Evolutionary conservation across 371 early-diverging fungal genomes (phyloP).

Genomic region (Rhizomucor pusillus): DNA sequence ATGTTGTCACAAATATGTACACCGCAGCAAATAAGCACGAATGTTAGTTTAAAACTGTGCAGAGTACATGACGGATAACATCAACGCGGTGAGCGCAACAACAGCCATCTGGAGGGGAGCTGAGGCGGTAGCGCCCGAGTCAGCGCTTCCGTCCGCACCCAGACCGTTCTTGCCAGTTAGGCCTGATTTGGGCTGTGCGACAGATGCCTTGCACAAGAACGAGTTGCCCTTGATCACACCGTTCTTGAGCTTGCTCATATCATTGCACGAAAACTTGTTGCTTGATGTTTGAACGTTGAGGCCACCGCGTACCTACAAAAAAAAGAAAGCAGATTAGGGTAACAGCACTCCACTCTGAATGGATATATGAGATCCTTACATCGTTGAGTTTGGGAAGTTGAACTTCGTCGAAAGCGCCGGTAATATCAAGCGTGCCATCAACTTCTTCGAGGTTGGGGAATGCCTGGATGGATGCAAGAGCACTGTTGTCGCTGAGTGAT

Average conservation of each 20-base stretch:
- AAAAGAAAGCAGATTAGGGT: no score
- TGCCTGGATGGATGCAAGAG: conserved; percentile 29
- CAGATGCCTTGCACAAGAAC: conserved; percentile 33
- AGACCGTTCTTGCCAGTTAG: conserved; percentile 8
- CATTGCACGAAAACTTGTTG: conserved; percentile 28
- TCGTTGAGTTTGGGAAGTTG: conserved; percentile 36
- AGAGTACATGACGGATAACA: no score
- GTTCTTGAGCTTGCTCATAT: conserved; percentile 30
- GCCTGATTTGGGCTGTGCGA: conserved; percentile 32
- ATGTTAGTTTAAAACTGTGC: no score
- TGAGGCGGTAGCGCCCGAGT: not conserved
- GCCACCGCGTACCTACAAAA: conserved; percentile 33
- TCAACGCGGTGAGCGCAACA: not conserved
- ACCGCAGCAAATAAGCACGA: no score
- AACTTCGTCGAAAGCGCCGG: conserved; percentile 43
- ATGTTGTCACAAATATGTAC: not conserved
- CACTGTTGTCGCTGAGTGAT: conserved; percentile 43
- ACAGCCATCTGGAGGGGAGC: not conserved
- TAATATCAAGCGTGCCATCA: conserved; percentile 50
- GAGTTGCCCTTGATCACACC: conserved; percentile 44
- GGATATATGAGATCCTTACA: conserved; percentile 15
- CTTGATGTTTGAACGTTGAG: conserved; percentile 44
- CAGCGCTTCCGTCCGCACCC: not conserved
- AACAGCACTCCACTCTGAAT: no score
- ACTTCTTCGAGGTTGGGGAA: conserved; percentile 43